These are phyloP conservation scores for Phytophthora citricola DNA, from an alignment of 352 stramenopile genomes.

Conservation along the genomic window DNA sequence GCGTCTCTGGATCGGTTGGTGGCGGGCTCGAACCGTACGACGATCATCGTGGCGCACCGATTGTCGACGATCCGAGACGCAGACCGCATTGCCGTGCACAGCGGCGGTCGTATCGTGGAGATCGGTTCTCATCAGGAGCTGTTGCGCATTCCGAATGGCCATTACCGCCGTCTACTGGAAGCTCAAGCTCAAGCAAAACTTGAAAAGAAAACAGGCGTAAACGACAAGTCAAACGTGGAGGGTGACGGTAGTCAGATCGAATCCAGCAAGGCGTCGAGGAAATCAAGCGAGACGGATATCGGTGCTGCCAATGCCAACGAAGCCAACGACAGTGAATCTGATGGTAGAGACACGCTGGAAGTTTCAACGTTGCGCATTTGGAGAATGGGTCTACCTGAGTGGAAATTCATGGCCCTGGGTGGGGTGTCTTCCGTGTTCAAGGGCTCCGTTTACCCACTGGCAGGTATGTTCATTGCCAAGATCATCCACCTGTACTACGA, in stretches of 20 bases:
- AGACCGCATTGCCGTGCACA: slow-evolving; percentile 95
- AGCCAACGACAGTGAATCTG: slow-evolving; percentile 3
- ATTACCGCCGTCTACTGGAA: slow-evolving; percentile 57
- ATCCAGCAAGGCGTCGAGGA: slow-evolving; percentile 2
- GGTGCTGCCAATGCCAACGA: neutral
- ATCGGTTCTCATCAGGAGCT: slow-evolving; percentile 93
- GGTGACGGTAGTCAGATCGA: no score
- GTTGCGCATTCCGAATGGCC: slow-evolving; percentile 55
- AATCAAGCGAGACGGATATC: slow-evolving; percentile 7
- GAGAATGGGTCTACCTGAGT: slow-evolving; percentile 52
- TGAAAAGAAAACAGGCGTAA: neutral
- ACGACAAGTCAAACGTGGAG: no score
- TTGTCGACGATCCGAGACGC: slow-evolving; percentile 95
- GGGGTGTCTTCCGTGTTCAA: slow-evolving; percentile 48
- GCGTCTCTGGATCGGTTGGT: slow-evolving; percentile 71
- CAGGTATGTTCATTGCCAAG: slow-evolving; percentile 59
- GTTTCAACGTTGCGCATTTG: slow-evolving; percentile 46
- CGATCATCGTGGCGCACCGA: slow-evolving; percentile 95
- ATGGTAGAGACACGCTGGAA: neutral
- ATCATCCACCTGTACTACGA: slow-evolving; percentile 64
- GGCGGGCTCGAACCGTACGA: slow-evolving; percentile 67
- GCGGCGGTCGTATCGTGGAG: slow-evolving; percentile 92
- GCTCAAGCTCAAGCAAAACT: slow-evolving; percentile 21
- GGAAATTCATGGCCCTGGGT: slow-evolving; percentile 55
- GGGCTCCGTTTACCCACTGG: slow-evolving; percentile 52